Conservation (phyloP, 1,284 basidiomycete genomes). For the Leccinum huronense region DNA sequence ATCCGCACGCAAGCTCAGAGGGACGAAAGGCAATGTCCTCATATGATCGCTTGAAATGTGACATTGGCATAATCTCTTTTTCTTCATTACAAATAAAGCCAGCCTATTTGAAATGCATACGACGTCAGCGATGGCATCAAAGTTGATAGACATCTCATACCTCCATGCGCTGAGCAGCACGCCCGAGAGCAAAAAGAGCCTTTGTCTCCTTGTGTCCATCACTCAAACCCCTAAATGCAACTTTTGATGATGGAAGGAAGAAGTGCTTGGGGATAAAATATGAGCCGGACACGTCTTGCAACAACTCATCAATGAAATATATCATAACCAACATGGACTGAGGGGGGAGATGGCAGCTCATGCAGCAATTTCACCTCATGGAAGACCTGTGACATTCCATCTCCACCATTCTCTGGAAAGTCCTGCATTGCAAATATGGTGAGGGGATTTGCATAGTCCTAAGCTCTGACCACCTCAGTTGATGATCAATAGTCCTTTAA, state of each 20-base stretch:
- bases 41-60: neutral
- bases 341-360: conserved; percentile 25
- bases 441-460: conserved; percentile 33
- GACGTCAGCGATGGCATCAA: neutral
- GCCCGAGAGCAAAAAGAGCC: neutral
- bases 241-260: conserved; percentile 12
- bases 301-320: conserved; percentile 31
- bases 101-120: neutral
- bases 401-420: conserved; percentile 25
- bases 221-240: neutral
- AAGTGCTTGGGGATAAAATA: conserved; percentile 29
- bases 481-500: too few species aligned
- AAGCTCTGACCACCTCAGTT: neutral
- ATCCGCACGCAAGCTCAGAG: neutral
- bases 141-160: neutral
- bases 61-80: neutral
- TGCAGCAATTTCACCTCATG: conserved; percentile 27
- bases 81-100: neutral
- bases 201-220: neutral
- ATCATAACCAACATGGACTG: conserved; percentile 12
- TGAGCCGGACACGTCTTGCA: conserved; percentile 3
- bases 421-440: conserved; percentile 23
- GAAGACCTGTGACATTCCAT: conserved; percentile 23
- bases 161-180: neutral
- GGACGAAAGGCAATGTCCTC: neutral